Evolutionary conservation across 306 rosid genomes (phyloP).

Genomic region (Cicer pinnatifidum): DNA sequence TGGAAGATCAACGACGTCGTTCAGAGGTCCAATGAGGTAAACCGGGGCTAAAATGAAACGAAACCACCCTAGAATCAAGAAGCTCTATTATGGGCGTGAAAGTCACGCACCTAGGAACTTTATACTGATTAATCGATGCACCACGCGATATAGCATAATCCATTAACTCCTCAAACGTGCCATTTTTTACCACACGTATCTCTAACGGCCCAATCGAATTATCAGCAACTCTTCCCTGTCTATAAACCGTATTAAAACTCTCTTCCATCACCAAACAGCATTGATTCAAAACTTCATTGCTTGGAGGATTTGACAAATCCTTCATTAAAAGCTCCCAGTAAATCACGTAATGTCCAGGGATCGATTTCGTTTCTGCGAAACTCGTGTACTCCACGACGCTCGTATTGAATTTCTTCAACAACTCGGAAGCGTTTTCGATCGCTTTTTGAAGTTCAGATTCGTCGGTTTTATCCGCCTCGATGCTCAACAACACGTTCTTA

Average conservation of each 20-base stretch:
- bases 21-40: conserved; percentile 84
- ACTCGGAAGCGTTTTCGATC: conserved; percentile 56
- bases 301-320: conserved; percentile 60
- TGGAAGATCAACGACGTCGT: conserved; percentile 54
- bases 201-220: conserved; percentile 89
- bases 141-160: conserved; percentile 93
- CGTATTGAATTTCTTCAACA: conserved; percentile 61
- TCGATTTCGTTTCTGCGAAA: conserved; percentile 63
- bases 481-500: conserved; percentile 81
- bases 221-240: conserved; percentile 85
- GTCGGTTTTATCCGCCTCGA: conserved; percentile 83
- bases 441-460: conserved; percentile 85
- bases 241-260: conserved; percentile 77
- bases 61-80: conserved; percentile 73
- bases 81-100: conserved; percentile 85
- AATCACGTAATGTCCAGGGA: conserved; percentile 93
- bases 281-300: conserved; percentile 46
- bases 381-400: conserved; percentile 87
- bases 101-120: conserved; percentile 87
- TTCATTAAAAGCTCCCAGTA: conserved; percentile 82
- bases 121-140: conserved; percentile 91
- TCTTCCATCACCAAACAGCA: conserved; percentile 88
- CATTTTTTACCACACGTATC: conserved; percentile 82
- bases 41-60: conserved; percentile 80
- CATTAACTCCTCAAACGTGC: conserved; percentile 94